Percentiles rank a stretch among this genome's conserved stretches.
phyloP scores from a whole-genome alignment of 129 eudicot genomes.

The Flaveria bidentis region DNA sequence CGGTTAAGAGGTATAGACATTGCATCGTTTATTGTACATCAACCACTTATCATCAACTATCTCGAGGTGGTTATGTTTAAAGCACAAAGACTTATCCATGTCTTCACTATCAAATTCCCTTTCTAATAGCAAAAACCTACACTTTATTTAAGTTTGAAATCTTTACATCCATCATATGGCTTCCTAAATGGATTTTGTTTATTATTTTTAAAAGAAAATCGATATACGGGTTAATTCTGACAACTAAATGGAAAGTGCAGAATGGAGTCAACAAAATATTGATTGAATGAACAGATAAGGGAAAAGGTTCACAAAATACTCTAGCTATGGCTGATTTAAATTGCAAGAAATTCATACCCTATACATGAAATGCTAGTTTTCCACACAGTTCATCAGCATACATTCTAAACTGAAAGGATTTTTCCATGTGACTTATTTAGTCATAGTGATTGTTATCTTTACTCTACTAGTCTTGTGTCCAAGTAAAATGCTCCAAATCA shows the following conservation, averaged over 20 bases:
- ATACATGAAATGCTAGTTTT: background rate
- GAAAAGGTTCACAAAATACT: background rate
- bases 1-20: background rate
- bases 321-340: background rate
- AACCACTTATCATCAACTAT: background rate
- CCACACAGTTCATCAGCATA: conserved; percentile 4
- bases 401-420: conserved; percentile 1
- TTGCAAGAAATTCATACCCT: background rate
- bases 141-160: background rate
- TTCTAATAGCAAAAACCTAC: background rate
- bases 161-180: background rate
- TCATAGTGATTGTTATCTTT: conserved; percentile 5
- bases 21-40: background rate
- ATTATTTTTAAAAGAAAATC: background rate
- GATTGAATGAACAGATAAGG: background rate
- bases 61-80: background rate
- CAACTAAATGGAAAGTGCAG: background rate
- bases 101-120: background rate
- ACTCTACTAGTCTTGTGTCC: background rate
- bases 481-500: background rate
- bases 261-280: background rate
- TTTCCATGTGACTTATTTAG: conserved; percentile 1
- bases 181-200: background rate
- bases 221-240: background rate
- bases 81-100: background rate